Evolutionary conservation across 2,329 filamentous ascomycete genomes (phyloP), one percentile per base, ranked within the genome.

Genomic region (Pseudocercospora macadamiae): DNA sequence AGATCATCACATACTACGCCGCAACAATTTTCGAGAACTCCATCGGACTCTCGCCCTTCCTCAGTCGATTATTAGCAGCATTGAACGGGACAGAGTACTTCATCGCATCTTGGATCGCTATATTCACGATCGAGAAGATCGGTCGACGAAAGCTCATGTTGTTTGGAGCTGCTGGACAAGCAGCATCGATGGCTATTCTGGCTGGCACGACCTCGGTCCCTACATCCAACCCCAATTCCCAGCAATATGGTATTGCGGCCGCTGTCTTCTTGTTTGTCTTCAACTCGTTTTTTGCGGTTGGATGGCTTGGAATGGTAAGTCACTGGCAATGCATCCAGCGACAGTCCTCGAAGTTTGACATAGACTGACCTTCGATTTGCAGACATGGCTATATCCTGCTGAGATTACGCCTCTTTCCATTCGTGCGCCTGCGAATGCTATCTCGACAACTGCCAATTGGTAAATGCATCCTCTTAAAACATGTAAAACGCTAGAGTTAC

Each of bases 61-160:
- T 84, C 51, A 76, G 55, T 37, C 76, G 80, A 18, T 75, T 83
- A 12, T 68, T 84, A 3, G 79, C 81, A 14, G 81, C 80, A 5
- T 75, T 75, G 61, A 83, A 82, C 62, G 81, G 80, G 19, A 83
- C 80, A 0, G 80, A 82, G 60, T 83, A 83, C 67, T 83, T 83
- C 64, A 54, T 82, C 30, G 71, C 71, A 2, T 83, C 80, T 2
- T 77, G 76, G 69, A 68, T 83, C 21, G 77, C 80, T 2, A 76
- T 83, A 37, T 81, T 81, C 62, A 78, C 78, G 6, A 78, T 82
- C 59, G 80, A 82, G 62, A 75, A 74, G 39, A 73, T 81, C 51
- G 80, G 80, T 16, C 76, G 89, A 23, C 82, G 89, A 12, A 83
- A 84, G 68, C 81, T 91, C 61, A 91, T 92, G 87, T 75, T 91